A percentile compares a stretch with the other conserved stretches of the same genome.
Conservation (phyloP, 2,329 filamentous ascomycete genomes). For the Xylariaceae sp. region DNA sequence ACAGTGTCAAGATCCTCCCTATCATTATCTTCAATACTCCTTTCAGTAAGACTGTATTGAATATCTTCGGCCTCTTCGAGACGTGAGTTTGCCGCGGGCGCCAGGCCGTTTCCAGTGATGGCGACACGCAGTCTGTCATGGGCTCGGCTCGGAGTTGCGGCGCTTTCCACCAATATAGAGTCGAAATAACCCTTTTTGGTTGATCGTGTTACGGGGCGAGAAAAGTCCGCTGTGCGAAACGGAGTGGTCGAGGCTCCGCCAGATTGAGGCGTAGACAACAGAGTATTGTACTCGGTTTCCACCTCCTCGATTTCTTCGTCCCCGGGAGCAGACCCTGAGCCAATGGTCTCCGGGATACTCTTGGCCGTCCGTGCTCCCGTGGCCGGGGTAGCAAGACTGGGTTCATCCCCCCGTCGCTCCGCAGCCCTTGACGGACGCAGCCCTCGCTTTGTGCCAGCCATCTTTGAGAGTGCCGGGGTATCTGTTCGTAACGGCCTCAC, state of each 20-base stretch:
- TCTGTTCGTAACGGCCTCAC: background rate
- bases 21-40: background rate
- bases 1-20: background rate
- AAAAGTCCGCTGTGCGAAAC: constrained; percentile 6
- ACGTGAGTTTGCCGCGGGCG: constrained; percentile 10
- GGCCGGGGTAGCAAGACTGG: background rate
- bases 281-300: background rate
- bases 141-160: constrained; percentile 9
- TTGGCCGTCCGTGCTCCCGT: background rate
- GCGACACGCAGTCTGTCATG: constrained; percentile 16
- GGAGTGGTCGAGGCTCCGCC: background rate
- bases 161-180: constrained; percentile 5
- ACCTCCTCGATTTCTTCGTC: background rate
- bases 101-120: background rate
- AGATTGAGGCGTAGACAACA: constrained; percentile 14
- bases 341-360: background rate
- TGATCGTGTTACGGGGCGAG: constrained; percentile 12
- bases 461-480: background rate
- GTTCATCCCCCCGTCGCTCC: background rate
- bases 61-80: constrained; percentile 25
- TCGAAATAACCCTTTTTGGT: constrained; percentile 11
- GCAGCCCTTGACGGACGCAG: background rate
- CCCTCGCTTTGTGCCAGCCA: constrained; percentile 1
- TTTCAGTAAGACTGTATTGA: constrained; percentile 9
- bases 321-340: background rate